phyloP scores from a whole-genome alignment of 139 green algal species.

The Dunaliella sp. region DNA sequence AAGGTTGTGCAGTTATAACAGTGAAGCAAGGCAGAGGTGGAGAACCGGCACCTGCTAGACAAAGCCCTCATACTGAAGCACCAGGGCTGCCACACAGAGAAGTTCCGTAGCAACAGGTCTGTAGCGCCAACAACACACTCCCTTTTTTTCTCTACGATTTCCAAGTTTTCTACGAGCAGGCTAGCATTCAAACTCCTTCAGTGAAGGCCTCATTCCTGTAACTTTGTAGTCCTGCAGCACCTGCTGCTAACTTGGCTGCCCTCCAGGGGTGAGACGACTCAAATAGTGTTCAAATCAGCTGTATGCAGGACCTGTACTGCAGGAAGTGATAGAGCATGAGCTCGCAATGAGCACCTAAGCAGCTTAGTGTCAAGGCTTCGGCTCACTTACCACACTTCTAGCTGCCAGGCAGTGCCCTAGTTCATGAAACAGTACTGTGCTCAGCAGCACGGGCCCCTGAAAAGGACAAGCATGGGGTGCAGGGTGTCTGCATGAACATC shows the following conservation, averaged over 20 bases:
- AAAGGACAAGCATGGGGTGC: too few relatives aligned
- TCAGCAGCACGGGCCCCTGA: conserved; percentile 60
- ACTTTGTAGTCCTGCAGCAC: neutral
- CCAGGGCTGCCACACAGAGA: too few relatives aligned
- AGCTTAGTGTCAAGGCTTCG: too few relatives aligned
- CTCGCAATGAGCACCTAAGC: neutral
- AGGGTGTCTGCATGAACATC: too few relatives aligned
- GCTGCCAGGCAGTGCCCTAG: conserved; percentile 58
- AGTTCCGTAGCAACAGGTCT: too few relatives aligned
- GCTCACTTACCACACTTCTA: conserved; percentile 9
- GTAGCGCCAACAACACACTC: too few relatives aligned
- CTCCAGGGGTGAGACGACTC: neutral
- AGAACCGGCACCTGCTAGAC: too few relatives aligned
- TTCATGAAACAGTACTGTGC: conserved; percentile 67
- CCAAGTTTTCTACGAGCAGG: too few relatives aligned
- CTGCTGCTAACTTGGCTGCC: neutral
- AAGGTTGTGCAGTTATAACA: neutral
- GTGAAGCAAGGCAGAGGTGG: neutral
- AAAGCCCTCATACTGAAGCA: too few relatives aligned
- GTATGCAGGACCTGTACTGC: neutral
- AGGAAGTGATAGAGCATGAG: neutral
- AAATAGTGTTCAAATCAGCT: neutral
- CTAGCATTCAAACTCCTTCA: too few relatives aligned
- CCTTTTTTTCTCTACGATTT: too few relatives aligned
- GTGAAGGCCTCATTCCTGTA: too few relatives aligned